Evolutionary conservation across 225 moss, liverwort and hornwort species (phyloP).

Genomic region (Lunularia cruciata): DNA sequence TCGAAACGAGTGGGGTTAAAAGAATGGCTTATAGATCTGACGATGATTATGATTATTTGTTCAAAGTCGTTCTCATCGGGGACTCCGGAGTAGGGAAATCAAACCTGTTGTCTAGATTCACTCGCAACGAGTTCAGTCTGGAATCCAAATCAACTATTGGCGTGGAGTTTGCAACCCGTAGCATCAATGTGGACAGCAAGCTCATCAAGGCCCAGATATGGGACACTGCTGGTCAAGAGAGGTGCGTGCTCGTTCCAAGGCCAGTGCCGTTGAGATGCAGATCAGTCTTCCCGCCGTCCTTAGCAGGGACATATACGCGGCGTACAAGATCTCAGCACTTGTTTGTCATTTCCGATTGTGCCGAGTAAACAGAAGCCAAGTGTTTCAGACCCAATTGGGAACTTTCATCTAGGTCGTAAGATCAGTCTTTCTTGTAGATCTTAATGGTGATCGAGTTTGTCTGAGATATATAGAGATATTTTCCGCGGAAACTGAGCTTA

Average conservation of each 20-base stretch:
- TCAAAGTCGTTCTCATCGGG: conserved; percentile 89
- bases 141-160: conserved; percentile 98
- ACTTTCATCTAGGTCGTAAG: neutral
- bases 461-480: too few species aligned
- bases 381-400: neutral
- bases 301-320: neutral
- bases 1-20: conserved; percentile 12
- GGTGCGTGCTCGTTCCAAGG: conserved; percentile 24
- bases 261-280: neutral
- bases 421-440: neutral
- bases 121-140: conserved; percentile 86
- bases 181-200: conserved; percentile 68
- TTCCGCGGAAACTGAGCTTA: too few species aligned
- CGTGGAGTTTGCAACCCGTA: conserved; percentile 87
- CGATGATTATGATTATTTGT: conserved; percentile 90
- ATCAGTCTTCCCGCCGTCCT: neutral
- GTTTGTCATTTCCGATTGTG: neutral
- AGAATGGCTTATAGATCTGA: conserved; percentile 85
- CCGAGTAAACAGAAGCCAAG: neutral
- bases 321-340: neutral
- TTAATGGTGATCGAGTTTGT: neutral
- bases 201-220: conserved; percentile 82
- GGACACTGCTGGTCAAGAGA: conserved; percentile 83
- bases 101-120: conserved; percentile 94
- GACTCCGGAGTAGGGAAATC: conserved; percentile 97